These are phyloP conservation scores for Ophiostoma tasmaniense DNA, from an alignment of 2,329 filamentous ascomycete genomes.

Conservation along the genomic window DNA sequence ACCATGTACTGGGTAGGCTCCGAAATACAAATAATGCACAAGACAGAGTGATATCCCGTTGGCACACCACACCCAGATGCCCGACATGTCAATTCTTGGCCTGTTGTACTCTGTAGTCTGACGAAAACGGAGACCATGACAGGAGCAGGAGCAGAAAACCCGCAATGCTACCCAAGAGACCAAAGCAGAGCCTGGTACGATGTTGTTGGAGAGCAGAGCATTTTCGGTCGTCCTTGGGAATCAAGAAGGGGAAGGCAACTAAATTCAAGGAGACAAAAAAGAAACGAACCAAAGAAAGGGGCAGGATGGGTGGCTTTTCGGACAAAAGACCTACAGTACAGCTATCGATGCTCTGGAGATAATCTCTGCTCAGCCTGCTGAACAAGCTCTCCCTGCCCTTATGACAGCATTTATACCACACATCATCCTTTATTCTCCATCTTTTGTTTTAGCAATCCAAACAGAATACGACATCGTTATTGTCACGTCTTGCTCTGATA, in stretches of 20 bases:
- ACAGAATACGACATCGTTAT: background rate
- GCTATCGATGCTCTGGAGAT: background rate
- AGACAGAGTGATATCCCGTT: constrained; percentile 1
- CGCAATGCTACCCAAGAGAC: background rate
- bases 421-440: background rate
- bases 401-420: background rate
- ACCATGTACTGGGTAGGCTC: background rate
- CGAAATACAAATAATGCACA: background rate
- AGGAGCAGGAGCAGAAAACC: background rate
- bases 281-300: too few relatives aligned
- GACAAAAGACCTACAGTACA: background rate
- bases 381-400: background rate
- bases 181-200: background rate
- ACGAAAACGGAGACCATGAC: background rate
- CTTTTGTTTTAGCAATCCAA: background rate
- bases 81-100: background rate
- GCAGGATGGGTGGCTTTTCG: too few relatives aligned
- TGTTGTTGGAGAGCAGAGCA: background rate
- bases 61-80: background rate
- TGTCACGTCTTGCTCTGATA: background rate
- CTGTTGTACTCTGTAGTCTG: background rate
- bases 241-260: background rate
- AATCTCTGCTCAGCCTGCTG: background rate
- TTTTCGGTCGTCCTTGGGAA: background rate
- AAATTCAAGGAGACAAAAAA: background rate